Base-by-base conservation (phyloP, 139 green algal species). In the Tetraselmis striata region DNA sequence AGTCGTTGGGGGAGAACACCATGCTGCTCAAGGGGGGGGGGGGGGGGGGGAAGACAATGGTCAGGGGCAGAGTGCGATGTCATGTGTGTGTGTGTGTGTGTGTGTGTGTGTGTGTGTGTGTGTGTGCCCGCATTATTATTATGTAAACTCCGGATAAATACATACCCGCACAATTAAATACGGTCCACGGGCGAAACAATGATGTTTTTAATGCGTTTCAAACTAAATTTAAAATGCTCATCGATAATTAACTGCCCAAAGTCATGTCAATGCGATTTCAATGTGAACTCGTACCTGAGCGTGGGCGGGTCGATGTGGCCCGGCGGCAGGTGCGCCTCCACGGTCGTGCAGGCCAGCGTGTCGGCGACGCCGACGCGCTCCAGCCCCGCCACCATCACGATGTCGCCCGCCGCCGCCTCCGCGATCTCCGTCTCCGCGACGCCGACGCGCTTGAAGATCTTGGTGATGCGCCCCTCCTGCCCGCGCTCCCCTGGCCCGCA, bases 1-100 rank as follows among this genome's bases (percentile, higher is more conserved):
- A 97, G 82, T 95, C 93, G 82, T 98, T 98, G 77, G 95, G 88
- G 5, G 84, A 85, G 77, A 98, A 97, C 31, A 95, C 88, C 94
- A 97, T 97, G 81, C 87, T 91, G 86, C 83, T 76, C 2, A 28
- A 58, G 30, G 0, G 67, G 59, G 80, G 1, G 25, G 2, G 5
- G 23, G 2, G 76, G 1, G 2, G 1, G 2, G 59, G 2, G 11
- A 25, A 2, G 67, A 25, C 67, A 77, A 27, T 5, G 67, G 67
- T 32, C 32, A 31, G 29, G 77, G 26, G 29, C 58, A 31, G 1
- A 83, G 28, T 24, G 45, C 27, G 23, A 29, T 77, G 58, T 77
- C 1, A 18, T 25, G 45, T n/a, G n/a, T n/a, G n/a, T n/a, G n/a
- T n/a, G n/a, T n/a, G n/a, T n/a, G n/a, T n/a, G n/a, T n/a, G n/a